Base-by-base conservation (phyloP, 2,329 filamentous ascomycete genomes). In the Colletotrichum godetiae region DNA sequence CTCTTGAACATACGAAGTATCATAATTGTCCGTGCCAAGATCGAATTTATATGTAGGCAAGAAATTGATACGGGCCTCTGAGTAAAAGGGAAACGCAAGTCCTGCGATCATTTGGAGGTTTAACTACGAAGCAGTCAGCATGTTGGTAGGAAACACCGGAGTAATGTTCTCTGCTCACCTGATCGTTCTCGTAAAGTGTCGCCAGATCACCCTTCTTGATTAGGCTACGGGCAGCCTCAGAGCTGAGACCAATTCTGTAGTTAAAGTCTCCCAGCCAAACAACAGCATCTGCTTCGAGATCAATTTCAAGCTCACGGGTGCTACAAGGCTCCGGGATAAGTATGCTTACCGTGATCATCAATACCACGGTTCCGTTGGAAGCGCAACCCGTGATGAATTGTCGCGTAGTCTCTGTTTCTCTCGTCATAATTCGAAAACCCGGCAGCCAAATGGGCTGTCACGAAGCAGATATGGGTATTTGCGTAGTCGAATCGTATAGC, bases 241-340 rank as follows among this genome's bases (percentile, higher is more conserved):
- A 91, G 57, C 88, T 89, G 70, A 98, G 87, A 1, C 95, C 96
- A 78, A 99, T 97, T 22, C 97, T 93, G 82, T 99, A 99, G 80
- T 99, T 99, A 86, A 99, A 99, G 82, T 99, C 97, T 5, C 97
- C 97, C 55, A 98, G 89, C 96, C 97, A 99, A 66, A 98, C 92
- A 46, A 98, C 92, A 27, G 94, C 89, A 77, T 92, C 90, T 88
- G 57, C 31, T 46, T 33, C 24, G 2, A 19, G 29, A 13, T 63
- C 33, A 76, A 60, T 67, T 52, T 57, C 19, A n/a, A n/a, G 37
- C 8, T 12, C 29, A 55, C 22, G 7, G 29, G 19, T 29, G 19
- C 53, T 13, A 15, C 7, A 7, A 4, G 4, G 10, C 13, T 4
- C 15, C 4, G 22, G 42, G 12, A 31, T 22, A 12, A 27, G 19